Conservation (phyloP, 2,329 filamentous ascomycete species). For the Aspergillus aculeatinus region DNA sequence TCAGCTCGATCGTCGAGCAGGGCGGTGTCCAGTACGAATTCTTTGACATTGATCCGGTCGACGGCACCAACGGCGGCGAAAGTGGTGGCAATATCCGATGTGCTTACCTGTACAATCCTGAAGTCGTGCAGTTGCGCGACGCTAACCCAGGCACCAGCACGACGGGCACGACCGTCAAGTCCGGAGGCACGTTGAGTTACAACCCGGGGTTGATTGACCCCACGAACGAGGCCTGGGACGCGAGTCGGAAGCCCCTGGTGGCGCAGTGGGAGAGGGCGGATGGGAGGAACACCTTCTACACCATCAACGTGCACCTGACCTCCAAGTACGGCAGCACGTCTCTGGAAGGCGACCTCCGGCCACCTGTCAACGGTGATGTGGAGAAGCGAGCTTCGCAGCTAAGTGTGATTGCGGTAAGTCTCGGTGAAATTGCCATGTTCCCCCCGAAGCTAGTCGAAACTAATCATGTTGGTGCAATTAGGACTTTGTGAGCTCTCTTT, state of each 20-base stretch:
- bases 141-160: conserved; percentile 56
- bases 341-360: conserved; percentile 64
- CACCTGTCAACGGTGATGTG: conserved; percentile 66
- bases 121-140: conserved; percentile 59
- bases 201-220: conserved; percentile 71
- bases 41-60: conserved; percentile 58
- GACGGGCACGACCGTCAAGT: conserved; percentile 59
- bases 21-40: conserved; percentile 58
- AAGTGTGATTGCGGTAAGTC: conserved; percentile 56
- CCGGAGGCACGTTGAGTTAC: conserved; percentile 59
- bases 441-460: background rate
- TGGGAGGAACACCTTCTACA: conserved; percentile 62
- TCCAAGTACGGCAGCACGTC: conserved; percentile 66
- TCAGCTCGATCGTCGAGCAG: conserved; percentile 51
- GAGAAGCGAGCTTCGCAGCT: conserved; percentile 58
- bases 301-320: conserved; percentile 68
- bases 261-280: conserved; percentile 64
- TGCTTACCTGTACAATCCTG: conserved; percentile 67
- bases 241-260: conserved; percentile 65
- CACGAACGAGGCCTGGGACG: conserved; percentile 57
- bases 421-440: background rate
- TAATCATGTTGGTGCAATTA: conserved; percentile 16
- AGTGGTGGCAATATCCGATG: conserved; percentile 71
- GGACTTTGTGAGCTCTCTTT: conserved; percentile 59
- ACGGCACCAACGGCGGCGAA: conserved; percentile 64